Evolutionary conservation across 2,329 filamentous ascomycete genomes (phyloP).

Genomic region (Aspergillus calidoustus): DNA sequence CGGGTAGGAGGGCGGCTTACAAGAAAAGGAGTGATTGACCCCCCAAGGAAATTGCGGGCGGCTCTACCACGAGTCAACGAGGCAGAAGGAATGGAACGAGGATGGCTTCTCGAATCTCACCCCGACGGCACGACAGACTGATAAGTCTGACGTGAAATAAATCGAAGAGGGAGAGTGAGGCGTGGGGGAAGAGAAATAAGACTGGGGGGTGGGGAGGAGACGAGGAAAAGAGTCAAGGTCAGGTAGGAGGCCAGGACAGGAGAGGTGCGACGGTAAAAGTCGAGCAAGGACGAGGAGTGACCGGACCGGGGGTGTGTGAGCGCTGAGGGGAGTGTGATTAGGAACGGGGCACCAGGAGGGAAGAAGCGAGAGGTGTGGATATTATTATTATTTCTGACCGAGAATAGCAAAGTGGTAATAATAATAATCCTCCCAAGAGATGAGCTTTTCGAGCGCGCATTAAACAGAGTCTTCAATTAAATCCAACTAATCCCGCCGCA

Average conservation of each 20-base stretch:
- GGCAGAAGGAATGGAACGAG: conserved; percentile 28
- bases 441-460: conserved; percentile 1
- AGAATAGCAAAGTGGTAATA: conserved; percentile 24
- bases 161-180: conserved; percentile 24
- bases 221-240: conserved; percentile 6
- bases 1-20: conserved; percentile 31
- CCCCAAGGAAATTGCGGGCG: conserved; percentile 25
- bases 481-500: background rate
- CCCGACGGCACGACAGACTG: conserved; percentile 30
- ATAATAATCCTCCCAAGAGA: conserved; percentile 18
- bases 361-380: conserved; percentile 26
- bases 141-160: conserved; percentile 27
- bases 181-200: conserved; percentile 32
- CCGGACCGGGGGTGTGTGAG: conserved; percentile 11
- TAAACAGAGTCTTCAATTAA: background rate
- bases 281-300: conserved; percentile 15
- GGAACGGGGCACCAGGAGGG: conserved; percentile 18
- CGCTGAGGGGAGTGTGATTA: conserved; percentile 13
- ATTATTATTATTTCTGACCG: conserved; percentile 26
- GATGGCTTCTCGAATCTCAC: conserved; percentile 23
- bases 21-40: conserved; percentile 31
- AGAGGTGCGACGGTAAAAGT: conserved; percentile 15
- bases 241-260: conserved; percentile 11
- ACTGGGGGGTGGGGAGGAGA: conserved; percentile 24
- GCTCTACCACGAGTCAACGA: conserved; percentile 44